Conservation (phyloP, 73 alveolate genomes). For the Stentor roeselii region DNA sequence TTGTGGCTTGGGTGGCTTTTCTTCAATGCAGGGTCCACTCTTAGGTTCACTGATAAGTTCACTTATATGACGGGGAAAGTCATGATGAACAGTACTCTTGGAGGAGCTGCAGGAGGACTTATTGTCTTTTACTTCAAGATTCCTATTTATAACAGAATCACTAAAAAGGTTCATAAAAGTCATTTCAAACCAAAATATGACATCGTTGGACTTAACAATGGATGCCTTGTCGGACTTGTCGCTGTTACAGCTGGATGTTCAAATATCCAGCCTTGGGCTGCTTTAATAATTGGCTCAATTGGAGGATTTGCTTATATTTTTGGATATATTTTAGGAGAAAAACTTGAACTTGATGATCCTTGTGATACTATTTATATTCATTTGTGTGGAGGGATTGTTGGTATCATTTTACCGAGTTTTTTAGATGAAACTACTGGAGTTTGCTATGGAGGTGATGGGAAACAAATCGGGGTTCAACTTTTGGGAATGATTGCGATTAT, state of each 20-base stretch:
- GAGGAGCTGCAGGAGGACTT: slow-evolving; percentile 45
- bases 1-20: slow-evolving; percentile 60
- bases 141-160: background rate
- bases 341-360: slow-evolving; percentile 43
- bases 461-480: slow-evolving; percentile 39
- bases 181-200: background rate
- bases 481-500: slow-evolving; percentile 32
- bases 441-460: slow-evolving; percentile 37
- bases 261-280: slow-evolving; percentile 37
- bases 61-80: slow-evolving; percentile 33
- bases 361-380: slow-evolving; percentile 43
- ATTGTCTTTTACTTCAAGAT: slow-evolving; percentile 31
- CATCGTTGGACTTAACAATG: background rate
- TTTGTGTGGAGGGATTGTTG: slow-evolving; percentile 51
- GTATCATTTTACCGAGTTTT: slow-evolving; percentile 34
- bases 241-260: slow-evolving; percentile 7
- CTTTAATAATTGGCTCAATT: slow-evolving; percentile 34
- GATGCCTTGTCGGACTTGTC: slow-evolving; percentile 15
- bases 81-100: slow-evolving; percentile 48
- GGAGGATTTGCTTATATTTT: slow-evolving; percentile 41
- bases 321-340: slow-evolving; percentile 29
- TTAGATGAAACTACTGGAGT: slow-evolving; percentile 38
- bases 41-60: slow-evolving; percentile 17
- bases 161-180: background rate
- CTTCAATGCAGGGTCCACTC: slow-evolving; percentile 54